phyloP scores from a whole-genome alignment of 495 filamentous ascomycete species.

The Glutinoglossum americanum region DNA sequence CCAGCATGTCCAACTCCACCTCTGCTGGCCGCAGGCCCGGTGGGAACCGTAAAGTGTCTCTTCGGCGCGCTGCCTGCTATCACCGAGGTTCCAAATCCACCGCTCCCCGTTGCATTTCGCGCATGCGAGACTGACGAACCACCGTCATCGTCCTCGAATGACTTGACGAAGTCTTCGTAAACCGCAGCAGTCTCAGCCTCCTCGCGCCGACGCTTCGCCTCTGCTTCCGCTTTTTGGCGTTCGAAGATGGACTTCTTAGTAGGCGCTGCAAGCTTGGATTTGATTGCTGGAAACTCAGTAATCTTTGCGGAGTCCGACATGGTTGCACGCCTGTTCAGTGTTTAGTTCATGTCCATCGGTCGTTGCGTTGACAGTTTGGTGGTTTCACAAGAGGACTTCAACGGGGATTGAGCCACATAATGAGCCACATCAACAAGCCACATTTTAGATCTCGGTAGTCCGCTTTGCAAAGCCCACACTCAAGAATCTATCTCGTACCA shows the following conservation, averaged over 20 bases:
- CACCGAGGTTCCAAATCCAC: not conserved
- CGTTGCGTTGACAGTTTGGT: not conserved
- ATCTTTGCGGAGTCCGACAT: slow-evolving; percentile 8
- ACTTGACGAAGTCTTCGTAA: slow-evolving; percentile 77
- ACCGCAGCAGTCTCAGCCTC: slow-evolving; percentile 79
- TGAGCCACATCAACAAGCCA: not conserved
- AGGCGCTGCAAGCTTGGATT: slow-evolving; percentile 62
- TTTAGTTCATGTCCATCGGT: not conserved
- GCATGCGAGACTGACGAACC: slow-evolving; percentile 1
- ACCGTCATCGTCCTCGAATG: slow-evolving; percentile 53
- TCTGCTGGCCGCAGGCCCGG: slow-evolving; percentile 17
- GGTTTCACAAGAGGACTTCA: no score
- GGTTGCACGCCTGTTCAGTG: not conserved
- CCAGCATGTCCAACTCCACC: slow-evolving; percentile 17
- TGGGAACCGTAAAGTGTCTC: slow-evolving; percentile 32
- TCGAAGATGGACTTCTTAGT: slow-evolving; percentile 83
- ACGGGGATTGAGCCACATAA: not conserved
- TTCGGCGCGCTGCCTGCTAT: slow-evolving; percentile 15
- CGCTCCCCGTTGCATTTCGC: not conserved
- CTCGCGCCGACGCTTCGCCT: slow-evolving; percentile 75
- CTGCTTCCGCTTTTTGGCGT: slow-evolving; percentile 75
- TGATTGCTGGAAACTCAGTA: slow-evolving; percentile 59
- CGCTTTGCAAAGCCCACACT: no score
- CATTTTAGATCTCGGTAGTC: not conserved
- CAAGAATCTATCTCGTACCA: no score